phyloP scores from a whole-genome alignment of 2,329 filamentous ascomycete species.

The Alternaria consortialis region DNA sequence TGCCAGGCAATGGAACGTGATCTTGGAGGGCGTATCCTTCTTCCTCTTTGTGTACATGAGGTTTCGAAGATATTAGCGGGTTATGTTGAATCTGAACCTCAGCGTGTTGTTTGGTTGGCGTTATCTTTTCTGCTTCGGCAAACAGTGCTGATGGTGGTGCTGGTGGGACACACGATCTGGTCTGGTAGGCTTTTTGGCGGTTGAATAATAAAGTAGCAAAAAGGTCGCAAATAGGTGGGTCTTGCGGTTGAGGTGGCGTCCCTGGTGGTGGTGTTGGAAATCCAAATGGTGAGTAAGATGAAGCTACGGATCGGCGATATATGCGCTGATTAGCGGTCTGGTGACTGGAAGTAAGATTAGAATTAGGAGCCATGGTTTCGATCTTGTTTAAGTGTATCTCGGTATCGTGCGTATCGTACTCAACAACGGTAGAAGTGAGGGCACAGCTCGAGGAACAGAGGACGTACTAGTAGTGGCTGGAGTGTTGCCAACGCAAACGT shows the following conservation, averaged over 20 bases:
- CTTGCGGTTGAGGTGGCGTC: neutral
- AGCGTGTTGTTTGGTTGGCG: no score
- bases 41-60: neutral
- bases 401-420: constrained; percentile 3
- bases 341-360: neutral
- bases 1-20: neutral
- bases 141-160: neutral
- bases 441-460: neutral
- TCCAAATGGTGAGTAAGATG: neutral
- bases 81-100: neutral
- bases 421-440: constrained; percentile 4
- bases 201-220: constrained; percentile 18
- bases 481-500: neutral
- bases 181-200: constrained; percentile 15
- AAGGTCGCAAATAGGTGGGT: constrained; percentile 2
- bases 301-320: neutral
- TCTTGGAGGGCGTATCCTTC: neutral
- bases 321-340: neutral
- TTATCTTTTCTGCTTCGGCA: neutral
- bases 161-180: neutral
- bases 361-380: constrained; percentile 7
- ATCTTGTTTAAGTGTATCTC: neutral
- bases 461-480: constrained; percentile 3
- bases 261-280: neutral
- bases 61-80: neutral